These are phyloP conservation scores for Suillus alpinus DNA, from an alignment of 768 basidiomycete species.

Conservation along the genomic window DNA sequence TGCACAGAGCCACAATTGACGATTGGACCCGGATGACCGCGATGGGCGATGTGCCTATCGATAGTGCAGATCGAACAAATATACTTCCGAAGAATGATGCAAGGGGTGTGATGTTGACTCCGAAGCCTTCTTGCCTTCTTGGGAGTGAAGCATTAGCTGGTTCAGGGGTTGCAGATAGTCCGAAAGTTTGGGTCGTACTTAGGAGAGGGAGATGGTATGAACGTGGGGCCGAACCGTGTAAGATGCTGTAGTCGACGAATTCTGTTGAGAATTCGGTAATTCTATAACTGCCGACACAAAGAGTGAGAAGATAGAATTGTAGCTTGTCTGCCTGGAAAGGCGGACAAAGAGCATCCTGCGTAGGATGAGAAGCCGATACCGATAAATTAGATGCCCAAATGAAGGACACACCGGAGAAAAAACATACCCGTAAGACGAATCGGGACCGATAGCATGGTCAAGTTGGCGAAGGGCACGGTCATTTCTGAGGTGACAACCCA, in stretches of 20 bases:
- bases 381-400: not conserved
- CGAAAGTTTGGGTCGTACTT: not conserved
- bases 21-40: not conserved
- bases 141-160: not conserved
- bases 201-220: not conserved
- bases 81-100: slow-evolving; percentile 3
- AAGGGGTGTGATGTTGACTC: not conserved
- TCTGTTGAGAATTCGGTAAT: not conserved
- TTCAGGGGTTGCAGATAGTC: not conserved
- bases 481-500: not conserved
- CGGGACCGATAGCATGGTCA: not conserved
- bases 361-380: not conserved
- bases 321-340: not conserved
- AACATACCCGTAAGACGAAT: not conserved
- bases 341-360: not conserved
- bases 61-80: slow-evolving; percentile 5
- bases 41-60: slow-evolving; percentile 10
- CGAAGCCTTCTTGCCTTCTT: not conserved
- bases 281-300: not conserved
- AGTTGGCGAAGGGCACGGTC: not conserved
- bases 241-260: not conserved
- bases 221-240: not conserved
- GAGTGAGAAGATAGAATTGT: not conserved
- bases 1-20: not conserved
- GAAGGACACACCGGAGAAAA: not conserved